Conservation (phyloP, 495 filamentous ascomycete genomes). For the Lichina pygmaea region DNA sequence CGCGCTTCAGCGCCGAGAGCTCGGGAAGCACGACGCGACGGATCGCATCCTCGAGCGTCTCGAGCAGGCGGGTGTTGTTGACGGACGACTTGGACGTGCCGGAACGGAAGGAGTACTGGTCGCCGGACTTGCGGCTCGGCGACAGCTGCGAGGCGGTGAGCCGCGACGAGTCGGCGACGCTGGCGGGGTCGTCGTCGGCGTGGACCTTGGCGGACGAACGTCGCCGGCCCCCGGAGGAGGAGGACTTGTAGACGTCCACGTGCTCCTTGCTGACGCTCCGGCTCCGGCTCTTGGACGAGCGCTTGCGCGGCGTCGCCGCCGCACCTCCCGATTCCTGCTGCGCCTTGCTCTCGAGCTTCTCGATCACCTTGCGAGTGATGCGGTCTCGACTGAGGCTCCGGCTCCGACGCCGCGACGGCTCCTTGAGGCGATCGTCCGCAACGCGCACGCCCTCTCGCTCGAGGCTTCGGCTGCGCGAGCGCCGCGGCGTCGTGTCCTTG, state of each 20-base stretch:
- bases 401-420: slow-evolving; percentile 34
- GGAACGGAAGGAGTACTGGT: slow-evolving; percentile 50
- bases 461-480: slow-evolving; percentile 31
- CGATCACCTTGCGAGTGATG: slow-evolving; percentile 40
- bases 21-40: slow-evolving; percentile 77
- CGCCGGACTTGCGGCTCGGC: slow-evolving; percentile 38
- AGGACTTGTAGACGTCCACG: slow-evolving; percentile 15
- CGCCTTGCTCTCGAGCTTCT: slow-evolving; percentile 23
- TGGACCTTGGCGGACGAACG: slow-evolving; percentile 31
- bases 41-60: slow-evolving; percentile 91
- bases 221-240: slow-evolving; percentile 7
- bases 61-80: slow-evolving; percentile 85
- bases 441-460: slow-evolving; percentile 10
- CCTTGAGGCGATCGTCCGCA: slow-evolving; percentile 31
- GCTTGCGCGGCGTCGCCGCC: slow-evolving; percentile 19
- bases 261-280: slow-evolving; percentile 39
- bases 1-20: slow-evolving; percentile 67
- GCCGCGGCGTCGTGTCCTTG: slow-evolving; percentile 14
- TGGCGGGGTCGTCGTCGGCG: slow-evolving; percentile 35
- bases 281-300: slow-evolving; percentile 23
- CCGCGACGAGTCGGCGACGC: slow-evolving; percentile 46
- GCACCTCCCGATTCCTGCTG: slow-evolving; percentile 15
- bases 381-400: slow-evolving; percentile 51
- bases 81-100: slow-evolving; percentile 61
- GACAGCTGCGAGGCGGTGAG: slow-evolving; percentile 44